A percentile compares a stretch with the other conserved stretches of the same genome.
Evolutionary conservation across 805 yeast species (phyloP).

Genomic region (Teunomyces aglyptinius): DNA sequence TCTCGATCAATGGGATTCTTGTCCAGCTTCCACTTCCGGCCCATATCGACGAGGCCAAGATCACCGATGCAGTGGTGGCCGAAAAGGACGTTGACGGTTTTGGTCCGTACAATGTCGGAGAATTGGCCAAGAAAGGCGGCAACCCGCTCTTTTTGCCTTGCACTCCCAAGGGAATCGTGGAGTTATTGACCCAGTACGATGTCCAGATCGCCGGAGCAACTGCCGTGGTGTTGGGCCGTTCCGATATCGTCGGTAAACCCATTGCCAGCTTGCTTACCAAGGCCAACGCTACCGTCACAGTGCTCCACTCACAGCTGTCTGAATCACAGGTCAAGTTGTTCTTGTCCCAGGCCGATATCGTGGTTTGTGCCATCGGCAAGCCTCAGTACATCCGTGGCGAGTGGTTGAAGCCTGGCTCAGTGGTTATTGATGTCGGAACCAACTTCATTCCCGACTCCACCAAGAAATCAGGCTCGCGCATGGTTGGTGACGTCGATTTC

Average conservation of each 20-base stretch:
- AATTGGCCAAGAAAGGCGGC: constrained; percentile 71
- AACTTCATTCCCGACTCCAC: constrained; percentile 67
- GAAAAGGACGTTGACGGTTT: constrained; percentile 84
- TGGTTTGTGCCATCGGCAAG: constrained; percentile 73
- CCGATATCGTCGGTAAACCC: constrained; percentile 85
- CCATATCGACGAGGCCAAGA: constrained; percentile 63
- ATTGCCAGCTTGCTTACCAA: constrained; percentile 67
- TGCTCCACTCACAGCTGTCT: constrained; percentile 66
- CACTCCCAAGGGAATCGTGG: constrained; percentile 79
- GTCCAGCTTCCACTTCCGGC: constrained; percentile 77
- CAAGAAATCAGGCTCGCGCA: constrained; percentile 64
- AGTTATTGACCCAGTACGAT: constrained; percentile 56
- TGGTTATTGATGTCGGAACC: constrained; percentile 81
- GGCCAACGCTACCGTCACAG: constrained; percentile 73
- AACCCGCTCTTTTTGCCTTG: constrained; percentile 73
- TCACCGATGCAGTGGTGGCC: constrained; percentile 65
- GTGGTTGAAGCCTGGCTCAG: constrained; percentile 67
- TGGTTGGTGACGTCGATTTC: constrained; percentile 79
- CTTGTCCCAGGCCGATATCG: constrained; percentile 67
- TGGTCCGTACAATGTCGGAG: constrained; percentile 75
- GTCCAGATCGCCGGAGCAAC: constrained; percentile 59
- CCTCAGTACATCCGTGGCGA: constrained; percentile 71
- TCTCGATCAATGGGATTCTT: constrained; percentile 65
- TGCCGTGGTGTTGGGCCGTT: constrained; percentile 84
- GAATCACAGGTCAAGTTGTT: constrained; percentile 46